Conservation (phyloP, 1,284 basidiomycete species). For the Cystobasidium slooffiae region DNA sequence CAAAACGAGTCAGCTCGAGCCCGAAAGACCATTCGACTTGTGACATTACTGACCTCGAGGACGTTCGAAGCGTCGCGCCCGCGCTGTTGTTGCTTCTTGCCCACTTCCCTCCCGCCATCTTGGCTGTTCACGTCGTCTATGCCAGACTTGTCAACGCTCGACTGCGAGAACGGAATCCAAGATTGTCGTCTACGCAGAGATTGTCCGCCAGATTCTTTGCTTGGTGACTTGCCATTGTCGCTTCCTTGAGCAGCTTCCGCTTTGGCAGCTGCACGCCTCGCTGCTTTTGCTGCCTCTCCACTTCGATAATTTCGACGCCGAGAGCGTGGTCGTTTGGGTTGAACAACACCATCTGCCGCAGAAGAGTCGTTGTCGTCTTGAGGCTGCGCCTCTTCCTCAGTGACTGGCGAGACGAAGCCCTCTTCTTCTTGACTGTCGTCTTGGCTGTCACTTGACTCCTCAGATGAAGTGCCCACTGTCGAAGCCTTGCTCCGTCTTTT, state of each 20-base stretch:
- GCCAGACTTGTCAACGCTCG: neutral
- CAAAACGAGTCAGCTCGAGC: slow-evolving; percentile 1
- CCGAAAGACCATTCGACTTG: slow-evolving; percentile 14
- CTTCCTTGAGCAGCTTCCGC: neutral
- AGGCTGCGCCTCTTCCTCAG: slow-evolving; percentile 27
- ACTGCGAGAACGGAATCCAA: slow-evolving; percentile 27
- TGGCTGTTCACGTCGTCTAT: neutral
- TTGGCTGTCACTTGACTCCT: slow-evolving; percentile 48
- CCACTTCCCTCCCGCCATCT: neutral
- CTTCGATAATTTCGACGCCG: slow-evolving; percentile 35
- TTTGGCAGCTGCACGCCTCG: slow-evolving; percentile 6
- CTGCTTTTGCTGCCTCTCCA: slow-evolving; percentile 35
- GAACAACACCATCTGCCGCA: neutral
- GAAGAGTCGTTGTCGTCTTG: slow-evolving; percentile 1
- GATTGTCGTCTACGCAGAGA: slow-evolving; percentile 7
- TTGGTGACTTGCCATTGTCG: neutral
- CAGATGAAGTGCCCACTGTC: slow-evolving; percentile 43
- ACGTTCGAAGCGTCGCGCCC: slow-evolving; percentile 29
- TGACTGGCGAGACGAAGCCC: slow-evolving; percentile 35
- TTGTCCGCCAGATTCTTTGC: slow-evolving; percentile 1
- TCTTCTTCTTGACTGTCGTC: slow-evolving; percentile 27
- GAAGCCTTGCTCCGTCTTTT: slow-evolving; percentile 51
- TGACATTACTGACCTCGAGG: slow-evolving; percentile 25
- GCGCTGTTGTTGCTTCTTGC: neutral
- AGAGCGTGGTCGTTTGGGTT: slow-evolving; percentile 26